Base-by-base conservation (phyloP, 2,329 filamentous ascomycete species). In the Orbilia quercus region DNA sequence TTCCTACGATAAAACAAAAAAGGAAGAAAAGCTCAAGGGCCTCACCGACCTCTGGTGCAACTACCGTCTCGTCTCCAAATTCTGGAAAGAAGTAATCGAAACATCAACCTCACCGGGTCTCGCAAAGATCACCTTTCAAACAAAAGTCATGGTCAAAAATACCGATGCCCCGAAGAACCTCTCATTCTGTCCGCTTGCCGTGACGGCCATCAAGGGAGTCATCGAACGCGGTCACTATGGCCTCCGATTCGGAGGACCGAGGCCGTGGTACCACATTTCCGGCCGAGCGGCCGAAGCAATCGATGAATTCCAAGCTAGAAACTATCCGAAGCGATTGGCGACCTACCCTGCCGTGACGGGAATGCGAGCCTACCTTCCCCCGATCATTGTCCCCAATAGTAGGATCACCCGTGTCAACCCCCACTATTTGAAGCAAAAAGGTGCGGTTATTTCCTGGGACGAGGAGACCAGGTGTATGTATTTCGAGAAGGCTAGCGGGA, bases 371-470 rank as follows among this genome's bases (percentile, higher is more conserved):
- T 18, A 18, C 38, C 5, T 12, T 14, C 11, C 11, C 3, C 38
- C 12, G 5, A 18, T 14, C 12, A 18, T 4, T 14, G 38, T n/a
- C 16, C 11, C 16, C 2, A 47, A 47, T 18, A 53, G 36, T 12
- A 53, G 48, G n/a, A 53, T 53, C n/a, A 3, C n/a, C 16, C 48
- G 48, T 14, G 12, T 53, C 4, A 36, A 53, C 16, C 7, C 25
- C 2, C 6, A 18, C 16, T 53, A 53, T 22, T 22, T 53, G 1
- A 53, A 34, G 16, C 48, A 53, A 20, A 18, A 18, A 16, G 6
- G 11, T 18, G 12, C 48, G 28, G 48, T 34, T 5, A 14, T 53
- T 18, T 34, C 48, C n/a, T 53, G 48, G 48, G 48, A 53, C 16
- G 25, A 18, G 22, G 11, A 34, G 9, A 12, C 9, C n/a, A 2